Base-by-base conservation (phyloP, 2,329 filamentous ascomycete species). In the Aspergillus pseudoglaucus region DNA sequence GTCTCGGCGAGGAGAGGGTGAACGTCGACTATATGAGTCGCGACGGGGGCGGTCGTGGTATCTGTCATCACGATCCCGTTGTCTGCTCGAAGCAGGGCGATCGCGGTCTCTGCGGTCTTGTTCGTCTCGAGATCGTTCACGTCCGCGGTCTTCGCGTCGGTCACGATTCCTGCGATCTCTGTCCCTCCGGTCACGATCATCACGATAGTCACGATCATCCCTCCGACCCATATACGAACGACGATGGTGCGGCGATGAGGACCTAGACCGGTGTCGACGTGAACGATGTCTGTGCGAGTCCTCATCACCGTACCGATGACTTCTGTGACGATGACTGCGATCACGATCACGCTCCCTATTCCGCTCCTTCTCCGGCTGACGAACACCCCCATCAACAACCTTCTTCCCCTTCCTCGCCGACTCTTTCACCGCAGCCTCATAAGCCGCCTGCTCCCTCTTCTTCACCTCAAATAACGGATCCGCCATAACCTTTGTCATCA, bases 391-490 rank as follows among this genome's bases (percentile, higher is more conserved):
- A 9, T 54, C 44, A 23, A 53, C 51, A 5, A 50, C 47, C 20
- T 54, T 51, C 9, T 55, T 50, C 27, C 55, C 58, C 45, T 65
- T 58, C 35, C 67, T 65, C 20, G 68, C 57, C 7, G 70, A 63
- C 54, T 75, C 71, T 46, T 73, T 75, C 50, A 76, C 70, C 62
- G 68, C 66, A 18, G 66, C 68, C 49, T 90, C 81, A 63, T 89
- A 88, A 1, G 86, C 84, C 23, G 84, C 84, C 67, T 91, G 87
- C 65, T 97, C 90, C 64, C 94, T 86, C 64, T 84, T 87, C 76
- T 95, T 95, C 66, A 98, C 96, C 20, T 90, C 88, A 30, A 97
- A 74, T 60, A 98, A 77, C 0, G 93, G 93, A 64, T 98, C 93
- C 55, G 94, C 87, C 54, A 90, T 79, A 42, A 97, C 84, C 73